phyloP scores from a whole-genome alignment of 345 rosid genomes.

The Camelina hispida region DNA sequence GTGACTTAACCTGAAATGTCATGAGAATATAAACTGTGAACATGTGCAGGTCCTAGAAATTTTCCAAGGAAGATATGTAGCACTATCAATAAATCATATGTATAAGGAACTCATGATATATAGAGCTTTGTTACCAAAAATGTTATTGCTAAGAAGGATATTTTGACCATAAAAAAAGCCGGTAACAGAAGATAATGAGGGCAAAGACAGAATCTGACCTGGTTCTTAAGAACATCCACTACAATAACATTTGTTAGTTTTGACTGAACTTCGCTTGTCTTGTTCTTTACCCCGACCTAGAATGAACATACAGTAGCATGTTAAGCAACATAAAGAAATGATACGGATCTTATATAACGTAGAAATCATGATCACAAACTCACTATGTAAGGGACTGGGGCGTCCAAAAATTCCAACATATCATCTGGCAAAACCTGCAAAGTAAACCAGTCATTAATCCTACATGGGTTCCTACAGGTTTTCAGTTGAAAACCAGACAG shows the following conservation, averaged over 20 bases:
- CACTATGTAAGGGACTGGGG: slow-evolving; percentile 94
- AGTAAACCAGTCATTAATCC: slow-evolving; percentile 31
- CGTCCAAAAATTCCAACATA: slow-evolving; percentile 96
- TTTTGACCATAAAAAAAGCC: background rate
- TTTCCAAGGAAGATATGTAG: slow-evolving; percentile 1
- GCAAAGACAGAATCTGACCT: slow-evolving; percentile 36
- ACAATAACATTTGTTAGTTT: slow-evolving; percentile 48
- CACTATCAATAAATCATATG: slow-evolving; percentile 2
- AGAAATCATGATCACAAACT: slow-evolving; percentile 46
- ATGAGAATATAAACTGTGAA: slow-evolving; percentile 26
- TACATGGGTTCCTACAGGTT: background rate
- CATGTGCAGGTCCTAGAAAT: slow-evolving; percentile 3
- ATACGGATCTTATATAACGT: slow-evolving; percentile 4
- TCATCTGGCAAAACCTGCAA: slow-evolving; percentile 92
- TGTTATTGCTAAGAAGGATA: slow-evolving; percentile 2
- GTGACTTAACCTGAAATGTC: slow-evolving; percentile 65
- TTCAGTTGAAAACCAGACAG: background rate
- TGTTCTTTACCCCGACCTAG: slow-evolving; percentile 94
- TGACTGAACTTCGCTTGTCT: slow-evolving; percentile 56
- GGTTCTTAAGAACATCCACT: slow-evolving; percentile 44
- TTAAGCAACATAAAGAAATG: slow-evolving; percentile 16
- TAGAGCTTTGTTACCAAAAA: slow-evolving; percentile 3
- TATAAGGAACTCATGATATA: background rate
- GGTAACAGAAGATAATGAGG: slow-evolving; percentile 15
- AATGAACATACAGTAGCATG: slow-evolving; percentile 14